Evolutionary conservation across 257 asterid species (phyloP).

Genomic region (Jasminum sambac): DNA sequence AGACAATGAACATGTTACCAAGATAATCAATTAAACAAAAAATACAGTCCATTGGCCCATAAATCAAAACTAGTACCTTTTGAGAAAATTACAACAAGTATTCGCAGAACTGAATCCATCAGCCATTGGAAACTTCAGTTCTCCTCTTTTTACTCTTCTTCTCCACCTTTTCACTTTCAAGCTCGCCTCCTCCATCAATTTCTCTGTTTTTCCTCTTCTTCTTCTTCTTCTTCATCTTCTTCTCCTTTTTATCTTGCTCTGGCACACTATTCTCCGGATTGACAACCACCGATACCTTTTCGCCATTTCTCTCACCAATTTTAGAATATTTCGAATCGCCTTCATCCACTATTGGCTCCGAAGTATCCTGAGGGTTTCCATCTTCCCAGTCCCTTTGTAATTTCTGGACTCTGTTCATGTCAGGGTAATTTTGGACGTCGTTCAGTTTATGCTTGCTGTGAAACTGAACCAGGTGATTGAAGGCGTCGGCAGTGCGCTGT

Average conservation of each 20-base stretch:
- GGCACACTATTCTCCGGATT: background rate
- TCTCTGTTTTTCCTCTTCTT: slow-evolving; percentile 24
- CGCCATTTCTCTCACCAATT: background rate
- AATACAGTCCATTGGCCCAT: background rate
- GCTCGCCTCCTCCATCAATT: slow-evolving; percentile 13
- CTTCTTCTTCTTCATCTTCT: slow-evolving; percentile 24
- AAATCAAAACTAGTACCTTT: background rate
- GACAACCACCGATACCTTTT: background rate
- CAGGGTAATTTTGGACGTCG: slow-evolving; percentile 4
- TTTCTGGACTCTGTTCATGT: slow-evolving; percentile 17
- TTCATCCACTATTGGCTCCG: background rate
- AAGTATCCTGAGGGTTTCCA: slow-evolving; percentile 1
- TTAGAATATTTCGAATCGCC: background rate
- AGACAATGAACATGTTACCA: background rate
- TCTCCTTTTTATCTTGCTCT: background rate
- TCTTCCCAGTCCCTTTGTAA: background rate
- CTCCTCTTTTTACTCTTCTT: slow-evolving; percentile 41
- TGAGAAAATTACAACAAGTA: background rate
- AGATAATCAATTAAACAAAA: background rate
- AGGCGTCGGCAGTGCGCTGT: slow-evolving; percentile 49
- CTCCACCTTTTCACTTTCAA: slow-evolving; percentile 35
- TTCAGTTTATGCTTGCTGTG: slow-evolving; percentile 29
- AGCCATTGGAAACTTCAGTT: slow-evolving; percentile 21
- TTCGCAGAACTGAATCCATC: background rate
- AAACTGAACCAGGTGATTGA: slow-evolving; percentile 43